Evolutionary conservation across 208 protist genomes (phyloP), one percentile per base, ranked within the genome.

Genomic region (Lotmaria passim): DNA sequence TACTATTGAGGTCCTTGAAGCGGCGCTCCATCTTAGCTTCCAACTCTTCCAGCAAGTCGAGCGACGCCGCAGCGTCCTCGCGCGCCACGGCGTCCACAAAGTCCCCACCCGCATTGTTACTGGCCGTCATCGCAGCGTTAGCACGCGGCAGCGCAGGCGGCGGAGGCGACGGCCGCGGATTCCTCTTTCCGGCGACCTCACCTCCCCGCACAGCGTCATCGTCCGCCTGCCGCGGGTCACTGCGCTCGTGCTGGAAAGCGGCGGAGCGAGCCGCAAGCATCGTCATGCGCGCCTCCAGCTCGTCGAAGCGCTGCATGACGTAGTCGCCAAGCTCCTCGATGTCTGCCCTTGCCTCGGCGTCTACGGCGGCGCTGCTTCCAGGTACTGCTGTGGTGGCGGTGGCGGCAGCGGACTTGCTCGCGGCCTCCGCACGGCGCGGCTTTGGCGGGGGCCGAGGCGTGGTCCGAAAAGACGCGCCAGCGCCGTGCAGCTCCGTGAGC

Each of bases 301-400:
- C 86, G 36, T 87, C 71, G 39, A 95, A 75, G 39, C 84, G 82
- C 28, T 71, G 77, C 70, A 73, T 79, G 14, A 95, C 85, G 72
- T 88, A 88, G 19, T 90, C 79, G 62, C 76, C 85, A 1, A 94
- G 82, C 55, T 91, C 81, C 62, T 90, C 89, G 57, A 94, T 80
- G n/a, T 86, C 76, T 11, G 78, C 72, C 17, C 89, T 81, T 19
- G 89, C 89, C 69, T 87, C 72, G 33, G 56, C 65, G 51, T 94
- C 89, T 34, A 92, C 72, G 11, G 74, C 63, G 46, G 15, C 44
- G 14, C 48, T 60, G 47, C 72, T 33, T 8, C 34, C 34, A n/a
- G n/a, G n/a, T n/a, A n/a, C n/a, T n/a, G n/a, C n/a, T n/a, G n/a
- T n/a, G n/a, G n/a, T n/a, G 23, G 19, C 59, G 56, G 52, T 30